phyloP scores from a whole-genome alignment of 305 asterid species.

The Fraxinus dipetala region DNA sequence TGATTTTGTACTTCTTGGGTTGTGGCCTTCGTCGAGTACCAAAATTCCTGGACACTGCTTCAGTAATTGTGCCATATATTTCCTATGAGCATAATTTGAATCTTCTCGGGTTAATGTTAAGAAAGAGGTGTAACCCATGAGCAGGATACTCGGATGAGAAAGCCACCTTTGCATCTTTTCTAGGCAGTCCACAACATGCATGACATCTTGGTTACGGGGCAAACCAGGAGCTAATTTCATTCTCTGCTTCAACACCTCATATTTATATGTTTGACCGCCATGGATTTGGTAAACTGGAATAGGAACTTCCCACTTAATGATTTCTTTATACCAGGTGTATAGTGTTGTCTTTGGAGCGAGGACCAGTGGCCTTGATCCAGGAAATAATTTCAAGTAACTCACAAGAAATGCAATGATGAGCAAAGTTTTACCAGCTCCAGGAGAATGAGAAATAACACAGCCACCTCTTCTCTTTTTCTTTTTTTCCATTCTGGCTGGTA shows the following conservation, averaged over 20 bases:
- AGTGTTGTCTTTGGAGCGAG: slow-evolving; percentile 95
- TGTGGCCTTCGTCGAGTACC: slow-evolving; percentile 93
- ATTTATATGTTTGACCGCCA: slow-evolving; percentile 93
- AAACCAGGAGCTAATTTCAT: slow-evolving; percentile 69
- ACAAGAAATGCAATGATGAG: slow-evolving; percentile 86
- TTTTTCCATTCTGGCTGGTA: slow-evolving; percentile 67
- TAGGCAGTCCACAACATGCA: slow-evolving; percentile 95
- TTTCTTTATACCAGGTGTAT: slow-evolving; percentile 95
- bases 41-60: slow-evolving; percentile 85
- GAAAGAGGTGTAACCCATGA: slow-evolving; percentile 97
- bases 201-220: slow-evolving; percentile 88
- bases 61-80: slow-evolving; percentile 86
- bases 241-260: slow-evolving; percentile 83
- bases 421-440: slow-evolving; percentile 94
- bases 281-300: slow-evolving; percentile 96
- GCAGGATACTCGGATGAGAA: slow-evolving; percentile 80
- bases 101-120: slow-evolving; percentile 83
- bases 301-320: slow-evolving; percentile 90
- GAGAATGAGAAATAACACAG: slow-evolving; percentile 92
- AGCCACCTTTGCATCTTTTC: slow-evolving; percentile 98
- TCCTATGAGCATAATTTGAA: slow-evolving; percentile 86
- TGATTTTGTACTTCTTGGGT: slow-evolving; percentile 95
- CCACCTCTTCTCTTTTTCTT: slow-evolving; percentile 72
- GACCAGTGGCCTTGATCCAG: slow-evolving; percentile 88
- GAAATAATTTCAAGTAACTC: slow-evolving; percentile 85